Percentiles rank a stretch among this genome's conserved stretches.
These are phyloP conservation scores for Paecilomyces niveus DNA, from an alignment of 2,329 filamentous ascomycete species.

Conservation along the genomic window DNA sequence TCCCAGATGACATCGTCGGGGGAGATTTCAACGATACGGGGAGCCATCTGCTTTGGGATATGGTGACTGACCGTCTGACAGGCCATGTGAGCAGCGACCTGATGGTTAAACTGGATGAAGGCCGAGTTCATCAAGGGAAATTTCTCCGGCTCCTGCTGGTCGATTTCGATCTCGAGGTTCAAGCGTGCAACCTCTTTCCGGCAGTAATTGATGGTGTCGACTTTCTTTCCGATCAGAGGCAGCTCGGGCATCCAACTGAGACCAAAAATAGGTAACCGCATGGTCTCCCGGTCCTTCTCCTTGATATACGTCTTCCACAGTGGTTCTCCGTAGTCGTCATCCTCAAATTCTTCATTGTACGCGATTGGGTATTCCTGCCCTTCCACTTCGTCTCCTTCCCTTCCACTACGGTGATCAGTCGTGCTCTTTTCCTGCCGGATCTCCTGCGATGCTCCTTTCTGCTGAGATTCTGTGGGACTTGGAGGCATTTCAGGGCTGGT, in stretches of 20 bases:
- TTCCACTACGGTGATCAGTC: constrained; percentile 9
- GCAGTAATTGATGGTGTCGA: constrained; percentile 90
- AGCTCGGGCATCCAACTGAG: constrained; percentile 67
- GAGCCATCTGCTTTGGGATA: constrained; percentile 86
- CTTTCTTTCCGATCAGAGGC: constrained; percentile 78
- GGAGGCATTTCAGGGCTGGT: constrained; percentile 25
- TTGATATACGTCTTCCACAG: constrained; percentile 79
- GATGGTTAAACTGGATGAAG: constrained; percentile 97
- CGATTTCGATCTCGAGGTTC: constrained; percentile 85
- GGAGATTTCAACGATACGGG: constrained; percentile 85
- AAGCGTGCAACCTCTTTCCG: constrained; percentile 77
- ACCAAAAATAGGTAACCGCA: constrained; percentile 61
- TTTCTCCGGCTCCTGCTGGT: constrained; percentile 76
- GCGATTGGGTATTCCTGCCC: constrained; percentile 53
- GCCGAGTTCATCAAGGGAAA: constrained; percentile 93
- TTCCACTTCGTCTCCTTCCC: constrained; percentile 18
- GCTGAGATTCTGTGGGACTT: neutral
- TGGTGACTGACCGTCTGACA: constrained; percentile 90
- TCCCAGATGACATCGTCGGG: constrained; percentile 93
- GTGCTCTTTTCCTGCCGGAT: constrained; percentile 3
- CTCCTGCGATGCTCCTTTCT: constrained; percentile 3
- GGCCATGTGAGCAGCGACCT: constrained; percentile 96
- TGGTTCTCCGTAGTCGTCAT: constrained; percentile 57
- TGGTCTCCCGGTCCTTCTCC: constrained; percentile 75
- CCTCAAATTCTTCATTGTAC: constrained; percentile 55